Percentiles rank a stretch among this genome's conserved stretches.
Conservation (phyloP, 352 stramenopile species). For the Phytophthora pistaciae region DNA sequence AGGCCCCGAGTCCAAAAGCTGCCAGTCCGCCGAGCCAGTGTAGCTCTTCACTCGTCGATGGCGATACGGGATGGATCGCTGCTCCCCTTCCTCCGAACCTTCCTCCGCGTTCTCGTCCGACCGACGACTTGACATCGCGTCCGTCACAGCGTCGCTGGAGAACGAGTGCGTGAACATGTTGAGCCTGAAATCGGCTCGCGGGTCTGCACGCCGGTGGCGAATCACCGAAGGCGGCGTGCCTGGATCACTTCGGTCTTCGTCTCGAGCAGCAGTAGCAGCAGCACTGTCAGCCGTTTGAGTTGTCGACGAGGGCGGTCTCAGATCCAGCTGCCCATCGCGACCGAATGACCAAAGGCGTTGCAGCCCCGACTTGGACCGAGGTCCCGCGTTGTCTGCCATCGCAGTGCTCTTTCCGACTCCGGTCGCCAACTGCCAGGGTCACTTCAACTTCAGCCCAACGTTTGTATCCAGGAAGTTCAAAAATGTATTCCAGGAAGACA, state of each 20-base stretch:
- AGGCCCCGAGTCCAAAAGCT: slow-evolving; percentile 25
- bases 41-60: slow-evolving; percentile 69
- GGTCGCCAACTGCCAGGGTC: slow-evolving; percentile 6
- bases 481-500: background rate
- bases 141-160: slow-evolving; percentile 39
- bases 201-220: slow-evolving; percentile 29
- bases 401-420: background rate
- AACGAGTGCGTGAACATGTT: slow-evolving; percentile 37
- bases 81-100: slow-evolving; percentile 8
- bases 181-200: slow-evolving; percentile 27
- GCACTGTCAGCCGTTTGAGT: slow-evolving; percentile 6
- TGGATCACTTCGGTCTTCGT: slow-evolving; percentile 1
- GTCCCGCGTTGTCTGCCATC: slow-evolving; percentile 19
- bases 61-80: slow-evolving; percentile 17
- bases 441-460: slow-evolving; percentile 28
- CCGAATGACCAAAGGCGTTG: slow-evolving; percentile 62
- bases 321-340: slow-evolving; percentile 34
- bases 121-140: slow-evolving; percentile 54
- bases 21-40: slow-evolving; percentile 39
- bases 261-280: background rate
- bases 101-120: slow-evolving; percentile 37
- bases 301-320: slow-evolving; percentile 36
- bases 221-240: slow-evolving; percentile 32
- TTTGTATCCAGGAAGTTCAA: background rate
- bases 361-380: slow-evolving; percentile 28